Base-by-base conservation (phyloP, 768 basidiomycete genomes). In the Suillus discolor region DNA sequence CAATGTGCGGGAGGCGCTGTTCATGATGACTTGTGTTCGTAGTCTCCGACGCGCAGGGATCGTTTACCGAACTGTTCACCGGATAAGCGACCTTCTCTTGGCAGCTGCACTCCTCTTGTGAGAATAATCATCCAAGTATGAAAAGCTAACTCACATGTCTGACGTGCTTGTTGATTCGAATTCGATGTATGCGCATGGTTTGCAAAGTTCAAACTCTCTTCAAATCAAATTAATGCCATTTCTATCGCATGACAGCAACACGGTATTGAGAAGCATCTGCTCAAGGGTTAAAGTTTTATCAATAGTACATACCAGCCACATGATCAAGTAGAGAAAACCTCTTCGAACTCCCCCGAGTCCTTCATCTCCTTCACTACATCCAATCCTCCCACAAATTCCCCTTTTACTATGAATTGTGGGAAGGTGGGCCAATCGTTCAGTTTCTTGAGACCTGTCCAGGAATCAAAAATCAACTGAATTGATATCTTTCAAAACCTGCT, bases 381-480 rank as follows among this genome's bases (percentile, higher is more conserved):
- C 61, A 99, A 78, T 5, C 97, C 97, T n/a, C 97, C 97, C 18
- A 97, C 89, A 20, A 99, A 84, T 75, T 98, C 94, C 6, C 97
- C 96, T 3, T 93, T 87, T 61, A 95, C 82, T 68, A 96, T 91
- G 25, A 97, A 81, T 73, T 94, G 93, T 4, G 93, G 92, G 80
- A 85, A 94, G 4, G 92, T 97, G 0, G 94, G 94, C 94, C 94
- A 96, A 66, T 95, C 85, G 72, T 96, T 96, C 66, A 94, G 73
- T 67, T 82, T 85, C 79, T 90, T 90, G 62, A 90, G 84, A 73
- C 86, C 94, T 87, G 67, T 39, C 57, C 59, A 31, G 20, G 28
- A 57, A 20, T 20, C 6, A 6, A 42, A 20, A 4, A 42, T 60
- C 41, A 36, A 20, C 12, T n/a, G 6, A 31, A 45, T 20, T 38